A percentile compares a stretch with the other conserved stretches of the same genome.
phyloP scores from a whole-genome alignment of 2,329 filamentous ascomycete species.

The Colletotrichum tropicale region DNA sequence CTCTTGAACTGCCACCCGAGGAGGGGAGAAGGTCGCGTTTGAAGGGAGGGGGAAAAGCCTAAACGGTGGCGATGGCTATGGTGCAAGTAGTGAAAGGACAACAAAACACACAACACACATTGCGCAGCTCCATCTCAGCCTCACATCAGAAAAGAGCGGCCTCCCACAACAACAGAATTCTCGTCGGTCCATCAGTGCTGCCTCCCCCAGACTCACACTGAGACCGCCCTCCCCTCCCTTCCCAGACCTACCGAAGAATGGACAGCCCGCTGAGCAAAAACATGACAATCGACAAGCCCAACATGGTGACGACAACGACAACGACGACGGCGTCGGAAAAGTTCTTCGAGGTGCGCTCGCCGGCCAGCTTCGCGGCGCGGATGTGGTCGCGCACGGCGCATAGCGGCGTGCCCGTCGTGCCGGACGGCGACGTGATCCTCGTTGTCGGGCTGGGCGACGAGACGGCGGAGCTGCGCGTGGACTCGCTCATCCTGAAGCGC shows the following conservation, averaged over 20 bases:
- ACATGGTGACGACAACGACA: neutral
- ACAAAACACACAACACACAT: neutral
- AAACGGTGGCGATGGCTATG: constrained; percentile 7
- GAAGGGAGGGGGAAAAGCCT: constrained; percentile 11
- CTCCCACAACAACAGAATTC: neutral
- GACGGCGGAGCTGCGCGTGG: constrained; percentile 13
- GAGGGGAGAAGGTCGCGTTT: constrained; percentile 7
- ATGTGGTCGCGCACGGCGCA: constrained; percentile 15
- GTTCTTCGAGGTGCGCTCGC: constrained; percentile 18
- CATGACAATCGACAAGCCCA: constrained; percentile 9
- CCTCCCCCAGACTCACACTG: neutral
- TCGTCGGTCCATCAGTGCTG: neutral
- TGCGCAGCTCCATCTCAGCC: neutral
- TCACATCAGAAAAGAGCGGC: neutral
- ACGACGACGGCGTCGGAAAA: neutral
- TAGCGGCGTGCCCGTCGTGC: constrained; percentile 11
- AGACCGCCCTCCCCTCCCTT: neutral
- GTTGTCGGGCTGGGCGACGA: constrained; percentile 22
- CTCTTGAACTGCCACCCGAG: neutral
- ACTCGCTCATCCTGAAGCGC: constrained; percentile 27
- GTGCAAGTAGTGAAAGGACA: neutral
- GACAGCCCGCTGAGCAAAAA: constrained; percentile 2
- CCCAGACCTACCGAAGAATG: neutral
- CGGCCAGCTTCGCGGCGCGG: constrained; percentile 18
- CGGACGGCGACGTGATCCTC: constrained; percentile 25